These are phyloP conservation scores for Tremella yokohamensis DNA, from an alignment of 768 basidiomycete genomes.

Conservation along the genomic window DNA sequence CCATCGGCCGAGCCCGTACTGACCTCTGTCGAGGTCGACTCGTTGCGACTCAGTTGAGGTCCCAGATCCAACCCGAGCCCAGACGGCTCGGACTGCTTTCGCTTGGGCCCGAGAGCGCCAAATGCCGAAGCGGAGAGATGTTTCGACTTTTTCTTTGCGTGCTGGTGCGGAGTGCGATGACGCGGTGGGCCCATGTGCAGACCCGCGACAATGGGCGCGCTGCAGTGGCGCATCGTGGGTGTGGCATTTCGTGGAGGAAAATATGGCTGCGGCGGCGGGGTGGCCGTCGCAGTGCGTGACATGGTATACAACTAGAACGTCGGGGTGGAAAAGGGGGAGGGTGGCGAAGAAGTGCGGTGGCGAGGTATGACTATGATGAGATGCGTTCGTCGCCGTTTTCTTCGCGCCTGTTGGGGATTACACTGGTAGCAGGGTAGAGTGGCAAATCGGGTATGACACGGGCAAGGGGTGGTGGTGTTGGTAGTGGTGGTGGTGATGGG, in stretches of 20 bases:
- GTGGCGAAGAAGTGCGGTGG: constrained; percentile 45
- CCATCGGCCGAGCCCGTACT: background rate
- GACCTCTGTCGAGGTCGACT: background rate
- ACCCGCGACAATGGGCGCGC: constrained; percentile 13
- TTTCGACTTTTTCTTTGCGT: constrained; percentile 14
- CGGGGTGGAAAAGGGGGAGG: constrained; percentile 25
- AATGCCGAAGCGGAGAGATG: constrained; percentile 2
- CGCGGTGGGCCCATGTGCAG: constrained; percentile 20
- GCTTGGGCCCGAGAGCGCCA: background rate
- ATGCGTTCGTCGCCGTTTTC: constrained; percentile 33
- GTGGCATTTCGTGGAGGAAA: constrained; percentile 39
- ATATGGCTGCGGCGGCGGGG: constrained; percentile 38
- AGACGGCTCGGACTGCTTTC: background rate
- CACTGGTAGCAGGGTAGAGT: background rate
- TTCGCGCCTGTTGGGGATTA: constrained; percentile 29
- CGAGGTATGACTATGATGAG: constrained; percentile 36
- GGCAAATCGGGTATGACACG: background rate
- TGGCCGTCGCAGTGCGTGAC: constrained; percentile 39
- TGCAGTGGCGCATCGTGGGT: constrained; percentile 36
- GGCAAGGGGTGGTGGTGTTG: no score
- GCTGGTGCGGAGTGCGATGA: background rate
- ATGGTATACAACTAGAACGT: constrained; percentile 13
- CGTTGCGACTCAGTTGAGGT: constrained; percentile 1
- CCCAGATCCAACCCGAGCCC: background rate
- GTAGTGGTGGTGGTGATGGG: no score